phyloP scores from a whole-genome alignment of 2,329 filamentous ascomycete genomes.

The Neophaeococcomyces aloes region DNA sequence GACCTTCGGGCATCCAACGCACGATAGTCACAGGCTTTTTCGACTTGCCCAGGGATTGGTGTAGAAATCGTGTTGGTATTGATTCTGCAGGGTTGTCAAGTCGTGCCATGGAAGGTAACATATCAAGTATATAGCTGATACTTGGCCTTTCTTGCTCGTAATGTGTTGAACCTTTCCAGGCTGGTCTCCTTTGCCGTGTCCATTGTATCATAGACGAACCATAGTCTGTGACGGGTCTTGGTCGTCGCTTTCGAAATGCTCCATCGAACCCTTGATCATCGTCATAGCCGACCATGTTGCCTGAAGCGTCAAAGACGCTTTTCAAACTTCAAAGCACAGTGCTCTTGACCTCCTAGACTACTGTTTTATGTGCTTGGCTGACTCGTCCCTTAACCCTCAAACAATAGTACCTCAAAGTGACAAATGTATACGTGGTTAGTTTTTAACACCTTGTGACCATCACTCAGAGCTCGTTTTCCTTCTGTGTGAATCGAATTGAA shows the following conservation, averaged over 20 bases:
- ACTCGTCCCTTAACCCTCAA: too few species aligned
- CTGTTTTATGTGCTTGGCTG: too few species aligned
- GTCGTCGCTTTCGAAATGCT: conserved; percentile 19
- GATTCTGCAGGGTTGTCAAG: conserved; percentile 67
- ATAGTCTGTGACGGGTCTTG: conserved; percentile 78
- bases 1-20: conserved; percentile 92
- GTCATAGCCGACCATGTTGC: conserved; percentile 3
- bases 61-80: conserved; percentile 86
- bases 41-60: conserved; percentile 97
- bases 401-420: too few species aligned
- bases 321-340: background rate
- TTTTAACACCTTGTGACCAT: too few species aligned
- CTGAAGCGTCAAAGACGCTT: background rate
- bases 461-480: too few species aligned
- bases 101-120: conserved; percentile 74
- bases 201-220: conserved; percentile 81
- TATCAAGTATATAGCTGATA: conserved; percentile 81
- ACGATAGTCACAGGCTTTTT: conserved; percentile 97
- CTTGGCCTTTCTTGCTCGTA: conserved; percentile 77
- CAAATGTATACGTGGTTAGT: too few species aligned
- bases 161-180: conserved; percentile 59
- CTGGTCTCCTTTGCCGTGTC: conserved; percentile 71
- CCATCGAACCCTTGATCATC: conserved; percentile 15
- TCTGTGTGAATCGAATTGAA: too few species aligned
- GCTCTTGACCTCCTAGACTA: too few species aligned